Evolutionary conservation across 1,284 basidiomycete genomes (phyloP).

Genomic region (Sutorius eximius): DNA sequence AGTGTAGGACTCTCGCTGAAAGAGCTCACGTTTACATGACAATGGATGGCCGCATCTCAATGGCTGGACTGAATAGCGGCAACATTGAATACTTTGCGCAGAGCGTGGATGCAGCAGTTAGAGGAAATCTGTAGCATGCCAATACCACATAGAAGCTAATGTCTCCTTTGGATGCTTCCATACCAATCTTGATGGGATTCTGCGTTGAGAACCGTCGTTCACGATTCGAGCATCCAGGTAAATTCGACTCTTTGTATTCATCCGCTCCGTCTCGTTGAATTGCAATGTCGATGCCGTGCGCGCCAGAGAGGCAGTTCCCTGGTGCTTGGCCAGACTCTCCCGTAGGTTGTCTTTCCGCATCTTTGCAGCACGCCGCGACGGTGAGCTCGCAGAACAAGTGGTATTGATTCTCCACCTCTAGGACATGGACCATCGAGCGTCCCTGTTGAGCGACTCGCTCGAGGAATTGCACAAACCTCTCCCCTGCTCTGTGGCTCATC

Average conservation of each 20-base stretch:
- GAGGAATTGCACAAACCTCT: conserved; percentile 10
- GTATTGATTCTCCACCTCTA: background rate
- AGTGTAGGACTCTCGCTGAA: conserved; percentile 86
- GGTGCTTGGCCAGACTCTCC: conserved; percentile 27
- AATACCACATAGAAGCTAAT: conserved; percentile 30
- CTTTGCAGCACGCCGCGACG: background rate
- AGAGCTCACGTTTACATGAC: conserved; percentile 96
- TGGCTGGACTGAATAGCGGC: conserved; percentile 89
- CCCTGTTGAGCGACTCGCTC: conserved; percentile 13
- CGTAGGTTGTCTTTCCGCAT: conserved; percentile 13
- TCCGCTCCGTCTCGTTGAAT: conserved; percentile 9
- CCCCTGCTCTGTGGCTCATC: conserved; percentile 12
- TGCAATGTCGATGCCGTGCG: conserved; percentile 26
- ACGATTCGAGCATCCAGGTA: conserved; percentile 21
- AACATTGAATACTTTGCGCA: conserved; percentile 94
- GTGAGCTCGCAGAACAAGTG: conserved; percentile 8
- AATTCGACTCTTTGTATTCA: background rate
- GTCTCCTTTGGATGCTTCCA: conserved; percentile 19
- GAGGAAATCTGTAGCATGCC: conserved; percentile 63
- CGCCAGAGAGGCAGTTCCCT: conserved; percentile 22
- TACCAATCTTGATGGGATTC: conserved; percentile 25
- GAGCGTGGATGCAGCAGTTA: conserved; percentile 81
- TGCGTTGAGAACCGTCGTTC: conserved; percentile 10
- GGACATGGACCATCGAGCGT: conserved; percentile 16
- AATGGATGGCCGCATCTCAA: conserved; percentile 87